These are phyloP conservation scores for Ustilago crameri DNA, from an alignment of 1,284 basidiomycete species.

Conservation along the genomic window DNA sequence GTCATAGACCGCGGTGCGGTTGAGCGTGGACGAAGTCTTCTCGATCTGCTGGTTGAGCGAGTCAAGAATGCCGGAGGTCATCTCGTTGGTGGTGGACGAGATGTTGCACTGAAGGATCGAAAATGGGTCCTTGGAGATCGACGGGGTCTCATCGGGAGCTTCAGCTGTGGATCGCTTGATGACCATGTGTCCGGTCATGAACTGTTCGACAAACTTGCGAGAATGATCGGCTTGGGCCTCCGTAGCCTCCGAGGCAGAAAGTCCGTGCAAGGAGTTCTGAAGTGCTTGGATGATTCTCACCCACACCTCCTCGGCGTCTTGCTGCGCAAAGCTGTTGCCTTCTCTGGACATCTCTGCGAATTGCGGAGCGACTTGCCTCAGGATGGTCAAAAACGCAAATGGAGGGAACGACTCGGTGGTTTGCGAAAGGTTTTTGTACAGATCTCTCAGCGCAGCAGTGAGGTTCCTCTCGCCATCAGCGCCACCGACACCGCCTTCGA, in stretches of 20 bases:
- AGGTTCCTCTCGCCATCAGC: slow-evolving; percentile 69
- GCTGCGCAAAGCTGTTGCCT: slow-evolving; percentile 79
- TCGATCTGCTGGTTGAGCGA: slow-evolving; percentile 85
- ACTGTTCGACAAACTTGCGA: slow-evolving; percentile 80
- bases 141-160: slow-evolving; percentile 80
- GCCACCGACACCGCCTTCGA: slow-evolving; percentile 48
- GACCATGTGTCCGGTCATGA: slow-evolving; percentile 82
- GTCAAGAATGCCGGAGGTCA: slow-evolving; percentile 85
- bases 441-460: slow-evolving; percentile 75
- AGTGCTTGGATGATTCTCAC: slow-evolving; percentile 83
- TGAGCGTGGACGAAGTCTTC: slow-evolving; percentile 83
- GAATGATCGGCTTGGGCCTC: slow-evolving; percentile 20
- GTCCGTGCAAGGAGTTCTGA: slow-evolving; percentile 72
- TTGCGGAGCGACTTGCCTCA: slow-evolving; percentile 86
- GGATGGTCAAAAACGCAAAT: slow-evolving; percentile 75
- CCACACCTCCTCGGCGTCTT: slow-evolving; percentile 97
- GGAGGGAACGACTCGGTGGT: slow-evolving; percentile 85
- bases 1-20: slow-evolving; percentile 84
- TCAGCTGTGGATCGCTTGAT: slow-evolving; percentile 76
- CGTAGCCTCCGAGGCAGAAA: slow-evolving; percentile 16
- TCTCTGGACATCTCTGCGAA: slow-evolving; percentile 78
- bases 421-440: slow-evolving; percentile 79
- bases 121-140: slow-evolving; percentile 77
- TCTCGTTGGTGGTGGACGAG: slow-evolving; percentile 83
- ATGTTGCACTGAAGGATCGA: slow-evolving; percentile 96